phyloP scores from a whole-genome alignment of 805 yeast genomes.

The Naumovozyma dairenensis region DNA sequence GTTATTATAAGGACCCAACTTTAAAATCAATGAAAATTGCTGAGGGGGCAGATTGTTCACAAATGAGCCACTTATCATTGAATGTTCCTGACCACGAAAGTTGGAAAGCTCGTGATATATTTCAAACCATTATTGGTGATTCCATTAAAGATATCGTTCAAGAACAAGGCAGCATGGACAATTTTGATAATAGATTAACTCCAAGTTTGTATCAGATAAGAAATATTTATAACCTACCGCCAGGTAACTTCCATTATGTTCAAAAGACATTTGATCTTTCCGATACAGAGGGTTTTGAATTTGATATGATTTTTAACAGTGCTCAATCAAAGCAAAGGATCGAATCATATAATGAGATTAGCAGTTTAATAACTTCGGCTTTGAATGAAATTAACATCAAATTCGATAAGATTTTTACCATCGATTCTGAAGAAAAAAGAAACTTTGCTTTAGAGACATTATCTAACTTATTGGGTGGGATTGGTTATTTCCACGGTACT shows the following conservation, averaged over 20 bases:
- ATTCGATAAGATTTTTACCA: constrained; percentile 45
- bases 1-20: constrained; percentile 19
- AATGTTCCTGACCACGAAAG: constrained; percentile 58
- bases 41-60: constrained; percentile 45
- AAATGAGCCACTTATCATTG: constrained; percentile 57
- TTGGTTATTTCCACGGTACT: constrained; percentile 80
- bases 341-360: constrained; percentile 12
- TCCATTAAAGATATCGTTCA: constrained; percentile 40
- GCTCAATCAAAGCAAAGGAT: constrained; percentile 36
- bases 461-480: constrained; percentile 81
- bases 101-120: constrained; percentile 76
- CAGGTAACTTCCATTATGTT: constrained; percentile 69
- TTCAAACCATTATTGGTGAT: constrained; percentile 58
- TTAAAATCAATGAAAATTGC: constrained; percentile 20
- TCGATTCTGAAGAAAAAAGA: constrained; percentile 31
- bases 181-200: constrained; percentile 20
- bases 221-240: constrained; percentile 44
- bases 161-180: constrained; percentile 5
- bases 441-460: constrained; percentile 68
- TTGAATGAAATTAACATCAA: constrained; percentile 27
- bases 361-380: constrained; percentile 14
- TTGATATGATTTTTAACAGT: constrained; percentile 54
- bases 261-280: constrained; percentile 68
- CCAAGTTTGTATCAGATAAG: constrained; percentile 45
- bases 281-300: constrained; percentile 41